Base-by-base conservation (phyloP, 495 filamentous ascomycete genomes). In the Xylaria sp. region DNA sequence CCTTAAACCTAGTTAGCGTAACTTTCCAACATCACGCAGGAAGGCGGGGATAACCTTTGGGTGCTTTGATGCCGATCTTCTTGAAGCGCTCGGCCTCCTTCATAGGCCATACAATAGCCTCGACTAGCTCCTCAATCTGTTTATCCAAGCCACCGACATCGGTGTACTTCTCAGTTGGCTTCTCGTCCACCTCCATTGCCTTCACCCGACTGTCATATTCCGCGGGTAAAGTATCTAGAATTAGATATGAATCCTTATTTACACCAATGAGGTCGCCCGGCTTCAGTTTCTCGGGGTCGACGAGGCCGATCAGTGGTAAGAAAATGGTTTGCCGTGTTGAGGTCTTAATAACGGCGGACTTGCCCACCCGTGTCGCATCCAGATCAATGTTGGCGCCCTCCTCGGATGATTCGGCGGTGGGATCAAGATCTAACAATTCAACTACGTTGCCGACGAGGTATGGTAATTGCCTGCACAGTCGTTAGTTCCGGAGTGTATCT, bases 101-200 rank as follows among this genome's bases (percentile, higher is more conserved):
- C 96, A 99, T 99, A 8, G 96, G 96, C 97, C 93, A 97, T 61
- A 99, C 96, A 35, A 99, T 95, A 68, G 96, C 96, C 82, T 99
- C 96, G n/a, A 99, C 93, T 50, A 99, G 90, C 84, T 99, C 96
- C 80, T 97, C 97, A 79, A 99, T 99, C 85, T 99, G 96, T 84
- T 99, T 99, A 82, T 97, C 94, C 76, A 99, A 84, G 43, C 96
- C 96, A 80, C 96, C 96, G 26, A 99, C 97, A 86, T 99, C 96
- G 72, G 89, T 93, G 85, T 99, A 99, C 85, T 98, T 97, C 84
- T 99, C 96, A 44, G 94, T 97, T 24, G 96, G 96, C 88, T 99
- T 99, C 88, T 99, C 96, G 76, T 99, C 96, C 46, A 99, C 96
- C 86, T 99, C 96, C 96, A 99, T 99, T 40, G 96, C 96, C 86